These are phyloP conservation scores for Tolypocladium capitatum DNA, from an alignment of 2,329 filamentous ascomycete species.

Conservation along the genomic window DNA sequence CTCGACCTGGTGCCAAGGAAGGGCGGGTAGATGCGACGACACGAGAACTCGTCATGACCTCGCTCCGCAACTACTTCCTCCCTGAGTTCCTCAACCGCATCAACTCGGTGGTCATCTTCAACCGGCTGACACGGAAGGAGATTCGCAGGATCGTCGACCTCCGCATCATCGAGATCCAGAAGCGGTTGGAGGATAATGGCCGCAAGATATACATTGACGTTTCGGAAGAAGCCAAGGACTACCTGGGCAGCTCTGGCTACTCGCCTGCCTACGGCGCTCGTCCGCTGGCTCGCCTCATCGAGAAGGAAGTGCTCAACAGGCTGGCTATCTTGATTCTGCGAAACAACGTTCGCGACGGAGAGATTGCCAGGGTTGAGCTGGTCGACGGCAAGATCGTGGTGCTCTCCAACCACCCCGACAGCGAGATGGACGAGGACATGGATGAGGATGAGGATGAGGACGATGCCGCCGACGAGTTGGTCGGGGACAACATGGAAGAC, in stretches of 20 bases:
- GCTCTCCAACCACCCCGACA: slow-evolving; percentile 64
- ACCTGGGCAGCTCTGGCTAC: slow-evolving; percentile 82
- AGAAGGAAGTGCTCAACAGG: slow-evolving; percentile 92
- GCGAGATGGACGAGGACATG: slow-evolving; percentile 47
- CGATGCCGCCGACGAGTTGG: slow-evolving; percentile 58
- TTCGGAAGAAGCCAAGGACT: slow-evolving; percentile 77
- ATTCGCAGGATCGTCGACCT: slow-evolving; percentile 95
- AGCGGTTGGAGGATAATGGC: slow-evolving; percentile 71
- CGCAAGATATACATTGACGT: slow-evolving; percentile 79
- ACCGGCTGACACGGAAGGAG: slow-evolving; percentile 77
- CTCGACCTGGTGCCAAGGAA: slow-evolving; percentile 62
- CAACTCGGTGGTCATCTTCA: slow-evolving; percentile 94
- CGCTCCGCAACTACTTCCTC: slow-evolving; percentile 89
- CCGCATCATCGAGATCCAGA: slow-evolving; percentile 77
- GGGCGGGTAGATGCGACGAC: slow-evolving; percentile 79
- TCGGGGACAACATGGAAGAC: slow-evolving; percentile 47
- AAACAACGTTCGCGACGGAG: slow-evolving; percentile 73
- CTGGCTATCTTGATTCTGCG: slow-evolving; percentile 84
- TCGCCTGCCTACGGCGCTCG: slow-evolving; percentile 90
- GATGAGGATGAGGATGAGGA: slow-evolving; percentile 64
- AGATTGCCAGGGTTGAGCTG: slow-evolving; percentile 66
- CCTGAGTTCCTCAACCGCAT: slow-evolving; percentile 99
- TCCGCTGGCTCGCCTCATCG: slow-evolving; percentile 77
- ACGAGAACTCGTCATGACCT: slow-evolving; percentile 77
- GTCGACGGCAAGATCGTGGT: slow-evolving; percentile 70